Evolutionary conservation across 1,139 yeast genomes (phyloP), one percentile per base, ranked within the genome.

Genomic region (Taphrina flavorubra): DNA sequence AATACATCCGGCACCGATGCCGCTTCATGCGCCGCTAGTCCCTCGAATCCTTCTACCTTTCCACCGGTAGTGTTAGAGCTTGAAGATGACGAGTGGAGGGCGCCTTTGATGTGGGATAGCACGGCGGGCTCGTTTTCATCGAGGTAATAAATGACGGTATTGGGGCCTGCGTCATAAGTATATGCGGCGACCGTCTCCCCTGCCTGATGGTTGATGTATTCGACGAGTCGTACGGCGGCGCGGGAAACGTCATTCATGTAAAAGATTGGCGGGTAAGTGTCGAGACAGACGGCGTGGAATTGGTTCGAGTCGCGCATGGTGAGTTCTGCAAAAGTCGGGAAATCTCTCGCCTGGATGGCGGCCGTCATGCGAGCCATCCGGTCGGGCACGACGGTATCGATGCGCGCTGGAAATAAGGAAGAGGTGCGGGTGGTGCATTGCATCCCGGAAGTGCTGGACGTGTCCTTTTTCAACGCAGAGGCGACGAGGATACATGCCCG

Each of bases 141-240:
- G 76, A 88, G 86, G 78, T 92, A 94, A 81, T 94, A 94, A 72
- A 94, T 85, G 63, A 94, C 99, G 14, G 97, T 97, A 80, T 94
- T 94, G 78, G 99, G 99, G 76, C 99, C 99, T 51, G 99, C 99
- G 78, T 94, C 99, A 76, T 89, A 94, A 2, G 99, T 95, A 79
- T 94, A 94, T 47, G 98, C 98, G 34, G 97, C 97, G 68, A 92
- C 83, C 18, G 84, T 83, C 74, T 84, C 82, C 65, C 89, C 89
- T 4, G 81, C 81, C 11, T 72, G 73, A 72, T 83, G 87, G 77
- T 94, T 94, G 78, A 94, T 86, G 70, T 83, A 81, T 78, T 94
- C 96, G 47, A 92, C 85, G 70, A 92, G 82, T 75, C 89, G 90
- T 74, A 95, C 90, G 76, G 92, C 86, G 72, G 87, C 88, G 75